These are phyloP conservation scores for Pisolithus tinctorius DNA, from an alignment of 768 basidiomycete species.

Conservation along the genomic window DNA sequence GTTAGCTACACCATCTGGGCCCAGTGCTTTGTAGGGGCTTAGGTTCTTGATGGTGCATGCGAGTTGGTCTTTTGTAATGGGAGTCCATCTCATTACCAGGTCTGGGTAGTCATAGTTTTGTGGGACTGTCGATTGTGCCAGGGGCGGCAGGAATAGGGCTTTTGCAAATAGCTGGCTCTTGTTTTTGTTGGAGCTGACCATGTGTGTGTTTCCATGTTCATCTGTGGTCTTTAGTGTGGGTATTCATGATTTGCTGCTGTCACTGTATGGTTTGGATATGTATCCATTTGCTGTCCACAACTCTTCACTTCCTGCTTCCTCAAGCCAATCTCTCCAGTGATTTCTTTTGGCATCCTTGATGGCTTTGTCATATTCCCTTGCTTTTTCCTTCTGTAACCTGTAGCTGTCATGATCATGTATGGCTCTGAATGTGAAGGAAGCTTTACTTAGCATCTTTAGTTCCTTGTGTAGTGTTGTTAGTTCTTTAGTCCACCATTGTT, in stretches of 20 bases:
- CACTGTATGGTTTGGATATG: too few species aligned
- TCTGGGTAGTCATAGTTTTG: too few species aligned
- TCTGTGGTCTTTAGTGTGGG: background rate
- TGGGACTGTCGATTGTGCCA: background rate
- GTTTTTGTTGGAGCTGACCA: background rate
- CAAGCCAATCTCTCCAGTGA: constrained; percentile 21
- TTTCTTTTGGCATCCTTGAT: too few species aligned
- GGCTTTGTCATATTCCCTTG: constrained; percentile 5
- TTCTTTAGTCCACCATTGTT: constrained; percentile 29
- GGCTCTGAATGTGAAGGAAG: constrained; percentile 2
- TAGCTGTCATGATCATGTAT: constrained; percentile 18
- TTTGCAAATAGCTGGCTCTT: constrained; percentile 7
- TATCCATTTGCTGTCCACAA: too few species aligned
- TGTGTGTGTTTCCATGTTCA: background rate
- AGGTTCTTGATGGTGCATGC: constrained; percentile 2
- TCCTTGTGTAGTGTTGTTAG: constrained; percentile 15
- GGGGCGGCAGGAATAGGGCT: constrained; percentile 22
- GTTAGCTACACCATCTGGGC: constrained; percentile 25
- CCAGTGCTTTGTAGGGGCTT: constrained; percentile 15
- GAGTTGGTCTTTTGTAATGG: constrained; percentile 10
- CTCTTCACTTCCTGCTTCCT: constrained; percentile 4
- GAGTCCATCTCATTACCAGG: background rate
- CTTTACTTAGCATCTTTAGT: constrained; percentile 8
- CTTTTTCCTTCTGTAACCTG: constrained; percentile 3
- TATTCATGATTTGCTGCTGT: background rate